phyloP scores from a whole-genome alignment of 2,329 filamentous ascomycete species.

The Xylariaceae sp. region DNA sequence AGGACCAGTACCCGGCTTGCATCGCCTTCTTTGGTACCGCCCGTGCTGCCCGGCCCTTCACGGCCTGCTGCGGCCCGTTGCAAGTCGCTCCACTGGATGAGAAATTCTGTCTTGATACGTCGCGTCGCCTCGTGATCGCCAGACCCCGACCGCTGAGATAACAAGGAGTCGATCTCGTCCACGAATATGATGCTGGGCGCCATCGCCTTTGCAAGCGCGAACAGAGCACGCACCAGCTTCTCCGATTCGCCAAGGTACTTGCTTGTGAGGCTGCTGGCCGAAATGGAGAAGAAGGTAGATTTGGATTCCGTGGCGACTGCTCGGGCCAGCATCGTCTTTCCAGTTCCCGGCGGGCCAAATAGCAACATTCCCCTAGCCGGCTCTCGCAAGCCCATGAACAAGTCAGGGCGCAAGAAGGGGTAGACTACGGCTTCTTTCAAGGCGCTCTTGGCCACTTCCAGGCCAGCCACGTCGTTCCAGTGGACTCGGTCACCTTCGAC shows the following conservation, averaged over 20 bases:
- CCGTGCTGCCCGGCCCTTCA: constrained; percentile 59
- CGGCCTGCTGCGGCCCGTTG: constrained; percentile 86
- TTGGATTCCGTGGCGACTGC: constrained; percentile 91
- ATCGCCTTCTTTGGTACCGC: constrained; percentile 62
- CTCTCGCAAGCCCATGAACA: constrained; percentile 93
- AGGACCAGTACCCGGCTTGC: constrained; percentile 85
- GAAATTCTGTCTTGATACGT: constrained; percentile 93
- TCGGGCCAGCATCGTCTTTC: constrained; percentile 95
- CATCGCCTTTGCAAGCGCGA: constrained; percentile 79
- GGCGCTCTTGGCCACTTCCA: constrained; percentile 85
- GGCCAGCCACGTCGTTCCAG: constrained; percentile 88
- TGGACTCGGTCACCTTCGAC: constrained; percentile 91
- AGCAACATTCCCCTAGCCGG: constrained; percentile 92
- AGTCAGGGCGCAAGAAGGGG: constrained; percentile 86
- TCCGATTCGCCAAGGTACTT: constrained; percentile 97
- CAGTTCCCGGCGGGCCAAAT: constrained; percentile 95
- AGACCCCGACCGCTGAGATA: constrained; percentile 76
- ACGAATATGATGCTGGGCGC: constrained; percentile 97
- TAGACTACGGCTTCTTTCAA: constrained; percentile 96
- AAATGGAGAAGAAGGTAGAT: constrained; percentile 96
- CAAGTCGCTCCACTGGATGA: constrained; percentile 95
- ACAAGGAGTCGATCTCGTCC: constrained; percentile 91
- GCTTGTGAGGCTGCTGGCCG: constrained; percentile 85
- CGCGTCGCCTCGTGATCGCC: constrained; percentile 90
- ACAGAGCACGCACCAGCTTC: constrained; percentile 89